Conservation (phyloP, 306 rosid genomes). For the Quercus parvula region DNA sequence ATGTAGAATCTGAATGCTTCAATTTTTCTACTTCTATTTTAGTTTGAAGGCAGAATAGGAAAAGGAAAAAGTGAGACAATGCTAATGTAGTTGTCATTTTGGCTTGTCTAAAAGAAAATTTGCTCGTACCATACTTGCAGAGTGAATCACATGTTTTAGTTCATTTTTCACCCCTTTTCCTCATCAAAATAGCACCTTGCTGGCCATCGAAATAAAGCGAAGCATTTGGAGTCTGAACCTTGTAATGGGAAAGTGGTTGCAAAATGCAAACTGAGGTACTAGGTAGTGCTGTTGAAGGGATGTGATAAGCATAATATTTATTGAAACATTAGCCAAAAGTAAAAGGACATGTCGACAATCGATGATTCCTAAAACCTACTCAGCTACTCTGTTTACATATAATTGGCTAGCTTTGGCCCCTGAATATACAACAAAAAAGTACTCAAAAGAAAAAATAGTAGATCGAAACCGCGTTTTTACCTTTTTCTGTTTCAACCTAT, state of each 20-base stretch:
- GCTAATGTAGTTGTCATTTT: too few species aligned
- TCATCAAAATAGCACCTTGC: too few species aligned
- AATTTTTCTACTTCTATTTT: too few species aligned
- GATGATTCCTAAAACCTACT: constrained; percentile 1
- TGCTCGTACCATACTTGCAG: too few species aligned
- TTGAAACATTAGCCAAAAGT: not conserved
- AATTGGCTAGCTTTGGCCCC: constrained; percentile 9
- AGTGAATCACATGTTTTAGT: too few species aligned
- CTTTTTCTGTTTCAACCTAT: constrained; percentile 10
- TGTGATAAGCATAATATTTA: not conserved
- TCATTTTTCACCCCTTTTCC: too few species aligned
- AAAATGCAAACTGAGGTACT: not conserved
- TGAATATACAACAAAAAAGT: not conserved
- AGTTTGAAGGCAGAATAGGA: too few species aligned
- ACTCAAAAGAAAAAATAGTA: constrained; percentile 1
- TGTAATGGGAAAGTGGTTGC: not conserved
- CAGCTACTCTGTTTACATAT: not conserved
- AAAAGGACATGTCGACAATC: constrained; percentile 2
- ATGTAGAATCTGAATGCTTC: too few species aligned
- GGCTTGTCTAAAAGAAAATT: too few species aligned
- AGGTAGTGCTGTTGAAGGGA: not conserved
- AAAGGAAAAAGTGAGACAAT: too few species aligned
- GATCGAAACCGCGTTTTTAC: constrained; percentile 17
- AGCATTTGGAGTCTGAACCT: not conserved
- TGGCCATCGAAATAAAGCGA: too few species aligned